Base-by-base conservation (phyloP, 169 alveolate genomes). In the Babesia ovata region DNA sequence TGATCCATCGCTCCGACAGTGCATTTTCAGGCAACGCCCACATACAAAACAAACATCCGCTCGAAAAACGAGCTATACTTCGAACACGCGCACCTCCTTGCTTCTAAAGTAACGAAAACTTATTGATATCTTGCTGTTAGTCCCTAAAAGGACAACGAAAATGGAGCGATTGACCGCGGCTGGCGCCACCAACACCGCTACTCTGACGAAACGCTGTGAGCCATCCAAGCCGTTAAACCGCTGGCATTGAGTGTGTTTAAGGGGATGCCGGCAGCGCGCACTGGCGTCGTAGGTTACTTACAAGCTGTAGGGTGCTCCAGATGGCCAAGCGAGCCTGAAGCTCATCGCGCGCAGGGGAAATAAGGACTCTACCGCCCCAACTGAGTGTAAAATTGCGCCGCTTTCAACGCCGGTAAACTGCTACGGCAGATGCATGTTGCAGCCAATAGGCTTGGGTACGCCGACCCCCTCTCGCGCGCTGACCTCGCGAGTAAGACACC, bases 401-500 rank as follows among this genome's bases (percentile, higher is more conserved):
- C 26, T 39, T 49, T 9, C 36, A 36, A 17, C 58, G 61, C 29
- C 50, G 39, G 12, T 13, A n/a, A 67, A 13, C 65, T 22, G 65
- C 33, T 33, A 42, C 66, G 57, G 65, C 24, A 28, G 54, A 46
- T 59, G 66, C 76, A 54, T 67, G 66, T 67, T 67, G 33, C 53
- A 39, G 58, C 28, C 33, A 9, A 39, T 45, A 7, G 66, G 53
- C 44, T 67, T 53, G 76, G 76, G 76, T 50, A 42, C 48, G 52
- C n/a, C 26, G 76, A 58, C 66, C 76, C 76, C 76, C 76, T 56
- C 67, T 49, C 53, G 76, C 76, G 76, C 65, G 65, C 4, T 45
- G 50, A 54, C 65, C 76, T 21, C 44, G 45, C 16, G 56, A 16
- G 48, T 4, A 19, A 57, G 44, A 22, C 28, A 50, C 21, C 58